Evolutionary conservation across 805 yeast species (phyloP), one percentile per base, ranked within the genome.

Genomic region (Candida patagonica): DNA sequence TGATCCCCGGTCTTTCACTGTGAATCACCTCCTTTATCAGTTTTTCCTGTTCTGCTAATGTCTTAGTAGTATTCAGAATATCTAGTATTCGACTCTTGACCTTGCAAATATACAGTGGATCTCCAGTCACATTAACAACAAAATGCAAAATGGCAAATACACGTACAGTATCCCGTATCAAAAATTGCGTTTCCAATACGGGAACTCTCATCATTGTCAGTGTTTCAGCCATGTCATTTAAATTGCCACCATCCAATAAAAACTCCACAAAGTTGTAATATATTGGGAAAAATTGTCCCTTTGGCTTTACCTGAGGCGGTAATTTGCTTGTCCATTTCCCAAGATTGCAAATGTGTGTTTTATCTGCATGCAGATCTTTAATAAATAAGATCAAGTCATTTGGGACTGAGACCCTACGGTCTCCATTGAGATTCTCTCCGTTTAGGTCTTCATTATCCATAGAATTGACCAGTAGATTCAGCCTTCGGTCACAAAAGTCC

Each of bases 181-280:
- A 29, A 23, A 48, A 19, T 40, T 40, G 41, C 9, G 37, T 32
- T 9, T 42, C 40, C 29, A 48, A 29, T 4, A 48, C 26, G 17
- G 50, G 35, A 23, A 48, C 33, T 22, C 53, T 41, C 27, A 48
- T 16, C 34, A 35, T 30, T 15, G 41, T 10, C 33, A 48, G 44
- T 15, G 48, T 44, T 37, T 48, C 52, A 2, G 53, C 49, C 22
- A 44, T 13, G 5, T 26, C 13, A 16, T 43, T 42, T 20, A 47
- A 31, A 15, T 37, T 12, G 10, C n/a, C 27, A 17, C 12, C 10
- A 7, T 12, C 24, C 27, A 33, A 4, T 20, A 23, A 9, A 23
- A 33, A 33, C 9, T 33, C 37, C 23, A 23, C 37, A 23, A n/a
- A 33, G 26, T 23, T 21, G 19, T 33, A 20, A 23, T 20, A 33